These are phyloP conservation scores for Mycena latifolia DNA, from an alignment of 768 basidiomycete genomes.

Conservation along the genomic window DNA sequence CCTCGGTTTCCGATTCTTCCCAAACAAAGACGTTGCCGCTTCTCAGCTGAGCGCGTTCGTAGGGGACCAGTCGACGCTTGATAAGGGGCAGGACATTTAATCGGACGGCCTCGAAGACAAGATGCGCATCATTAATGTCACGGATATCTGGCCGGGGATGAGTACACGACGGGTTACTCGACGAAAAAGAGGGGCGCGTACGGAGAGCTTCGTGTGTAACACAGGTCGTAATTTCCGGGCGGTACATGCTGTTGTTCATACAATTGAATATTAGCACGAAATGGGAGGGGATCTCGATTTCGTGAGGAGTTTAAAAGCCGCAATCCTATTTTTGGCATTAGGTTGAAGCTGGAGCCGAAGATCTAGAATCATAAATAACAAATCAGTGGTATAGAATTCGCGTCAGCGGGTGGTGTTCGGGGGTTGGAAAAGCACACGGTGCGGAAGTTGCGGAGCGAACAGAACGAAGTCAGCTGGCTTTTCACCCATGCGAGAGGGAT, in stretches of 20 bases:
- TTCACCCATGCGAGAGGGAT: too few relatives aligned
- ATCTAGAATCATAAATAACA: neutral
- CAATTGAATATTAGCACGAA: neutral
- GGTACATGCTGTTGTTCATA: neutral
- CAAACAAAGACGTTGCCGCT: slow-evolving; percentile 76
- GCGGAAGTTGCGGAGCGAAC: neutral
- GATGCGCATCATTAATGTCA: slow-evolving; percentile 68
- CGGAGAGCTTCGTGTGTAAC: slow-evolving; percentile 42
- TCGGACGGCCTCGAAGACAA: slow-evolving; percentile 71
- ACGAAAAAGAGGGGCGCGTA: slow-evolving; percentile 15
- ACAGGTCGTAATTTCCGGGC: slow-evolving; percentile 4
- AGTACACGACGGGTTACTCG: neutral
- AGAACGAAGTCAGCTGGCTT: too few relatives aligned
- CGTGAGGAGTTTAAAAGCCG: neutral
- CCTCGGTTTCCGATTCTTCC: slow-evolving; percentile 73
- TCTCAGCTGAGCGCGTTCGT: slow-evolving; percentile 63
- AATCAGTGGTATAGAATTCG: neutral
- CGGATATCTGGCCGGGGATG: slow-evolving; percentile 59
- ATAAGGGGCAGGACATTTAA: slow-evolving; percentile 67
- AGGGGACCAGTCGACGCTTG: slow-evolving; percentile 61
- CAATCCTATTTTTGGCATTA: neutral
- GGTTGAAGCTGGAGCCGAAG: neutral
- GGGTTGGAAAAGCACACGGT: neutral
- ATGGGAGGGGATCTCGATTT: neutral
- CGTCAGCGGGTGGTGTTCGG: neutral